Percentiles rank a stretch among this genome's conserved stretches.
Evolutionary conservation across 345 rosid species (phyloP).

Genomic region (Pelargonium nanum): DNA sequence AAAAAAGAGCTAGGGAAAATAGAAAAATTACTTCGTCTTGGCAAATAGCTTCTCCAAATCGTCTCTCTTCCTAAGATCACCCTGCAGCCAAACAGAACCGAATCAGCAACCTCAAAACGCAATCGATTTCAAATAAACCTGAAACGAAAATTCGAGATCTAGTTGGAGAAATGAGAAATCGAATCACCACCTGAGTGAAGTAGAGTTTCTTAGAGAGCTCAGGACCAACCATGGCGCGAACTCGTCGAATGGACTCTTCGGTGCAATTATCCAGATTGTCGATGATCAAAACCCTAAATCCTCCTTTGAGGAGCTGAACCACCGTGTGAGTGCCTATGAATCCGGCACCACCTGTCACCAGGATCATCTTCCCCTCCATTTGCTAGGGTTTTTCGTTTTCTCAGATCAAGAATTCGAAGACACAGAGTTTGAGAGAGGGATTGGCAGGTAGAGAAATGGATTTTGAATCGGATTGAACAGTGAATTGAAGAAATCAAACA

Average conservation of each 20-base stretch:
- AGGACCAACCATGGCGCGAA: slow-evolving; percentile 68
- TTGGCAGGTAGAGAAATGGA: too few species aligned
- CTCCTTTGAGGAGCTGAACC: slow-evolving; percentile 69
- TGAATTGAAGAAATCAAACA: neutral
- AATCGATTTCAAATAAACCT: too few species aligned
- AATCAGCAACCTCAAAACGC: neutral
- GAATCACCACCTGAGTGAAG: slow-evolving; percentile 62
- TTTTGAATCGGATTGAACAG: too few species aligned
- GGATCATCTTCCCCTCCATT: slow-evolving; percentile 26
- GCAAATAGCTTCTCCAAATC: slow-evolving; percentile 82
- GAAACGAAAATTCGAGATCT: neutral
- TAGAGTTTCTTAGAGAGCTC: slow-evolving; percentile 59
- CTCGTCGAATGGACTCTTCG: slow-evolving; percentile 63
- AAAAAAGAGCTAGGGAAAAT: neutral
- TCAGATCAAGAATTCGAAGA: neutral
- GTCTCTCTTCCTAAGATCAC: slow-evolving; percentile 75
- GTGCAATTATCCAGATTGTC: slow-evolving; percentile 84
- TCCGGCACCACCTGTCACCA: slow-evolving; percentile 97
- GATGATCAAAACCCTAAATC: slow-evolving; percentile 67
- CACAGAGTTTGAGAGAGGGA: too few species aligned
- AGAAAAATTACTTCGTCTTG: slow-evolving; percentile 36
- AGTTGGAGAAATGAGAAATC: neutral
- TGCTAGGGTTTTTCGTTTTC: slow-evolving; percentile 26
- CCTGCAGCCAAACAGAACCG: slow-evolving; percentile 32
- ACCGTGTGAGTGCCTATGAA: slow-evolving; percentile 89